These are phyloP conservation scores for Spirogloea muscicola DNA, from an alignment of 139 green algal genomes.

Conservation along the genomic window DNA sequence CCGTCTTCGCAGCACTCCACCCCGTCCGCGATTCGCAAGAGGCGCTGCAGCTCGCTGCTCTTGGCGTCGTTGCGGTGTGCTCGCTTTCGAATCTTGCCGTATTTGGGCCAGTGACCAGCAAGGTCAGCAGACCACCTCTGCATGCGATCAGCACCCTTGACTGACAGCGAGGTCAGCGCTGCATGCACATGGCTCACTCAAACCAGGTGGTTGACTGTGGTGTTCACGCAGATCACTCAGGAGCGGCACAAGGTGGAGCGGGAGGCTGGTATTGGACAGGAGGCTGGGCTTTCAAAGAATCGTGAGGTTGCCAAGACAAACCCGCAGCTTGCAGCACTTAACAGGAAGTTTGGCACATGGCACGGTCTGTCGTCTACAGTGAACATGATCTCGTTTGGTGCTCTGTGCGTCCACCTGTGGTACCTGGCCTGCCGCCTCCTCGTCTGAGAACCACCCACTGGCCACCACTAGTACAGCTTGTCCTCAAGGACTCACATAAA, in stretches of 20 bases:
- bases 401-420: constrained; percentile 19
- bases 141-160: no score
- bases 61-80: no score
- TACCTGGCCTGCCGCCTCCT: no score
- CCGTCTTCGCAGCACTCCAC: constrained; percentile 9
- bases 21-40: background rate
- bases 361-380: constrained; percentile 38
- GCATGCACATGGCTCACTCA: no score
- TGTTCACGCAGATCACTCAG: constrained; percentile 34
- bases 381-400: constrained; percentile 30
- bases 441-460: no score
- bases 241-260: constrained; percentile 29
- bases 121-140: no score
- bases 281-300: constrained; percentile 42
- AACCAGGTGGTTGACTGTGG: no score
- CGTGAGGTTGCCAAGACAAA: constrained; percentile 35
- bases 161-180: no score
- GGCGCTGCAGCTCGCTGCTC: no score
- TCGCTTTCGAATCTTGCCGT: background rate
- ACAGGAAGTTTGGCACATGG: constrained; percentile 31
- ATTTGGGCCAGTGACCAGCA: no score
- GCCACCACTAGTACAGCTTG: no score
- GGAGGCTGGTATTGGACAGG: constrained; percentile 29
- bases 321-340: constrained; percentile 15
- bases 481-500: no score